A percentile compares a stretch with the other conserved stretches of the same genome.
phyloP scores from a whole-genome alignment of 371 early-diverging fungal genomes.

The Sporodiniella umbellata region DNA sequence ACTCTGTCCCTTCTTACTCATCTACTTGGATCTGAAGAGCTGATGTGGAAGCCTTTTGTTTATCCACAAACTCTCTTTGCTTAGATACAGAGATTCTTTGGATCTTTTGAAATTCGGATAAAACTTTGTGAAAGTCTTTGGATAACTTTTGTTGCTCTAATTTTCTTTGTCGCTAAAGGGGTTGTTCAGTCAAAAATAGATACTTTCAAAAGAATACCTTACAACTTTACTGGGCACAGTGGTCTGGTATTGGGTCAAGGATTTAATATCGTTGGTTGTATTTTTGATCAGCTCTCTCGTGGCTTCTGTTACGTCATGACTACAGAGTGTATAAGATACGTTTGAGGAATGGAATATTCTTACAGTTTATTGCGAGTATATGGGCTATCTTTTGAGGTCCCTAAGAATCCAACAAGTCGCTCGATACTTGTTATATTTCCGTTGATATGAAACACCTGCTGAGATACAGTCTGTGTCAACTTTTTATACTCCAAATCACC shows the following conservation, averaged over 20 bases:
- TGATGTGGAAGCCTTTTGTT: conserved; percentile 51
- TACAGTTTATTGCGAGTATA: conserved; percentile 77
- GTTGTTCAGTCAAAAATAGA: not conserved
- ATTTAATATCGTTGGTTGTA: conserved; percentile 75
- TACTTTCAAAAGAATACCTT: conserved; percentile 3
- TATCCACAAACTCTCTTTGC: conserved; percentile 83
- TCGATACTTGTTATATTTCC: conserved; percentile 82
- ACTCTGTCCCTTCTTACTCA: conserved; percentile 15
- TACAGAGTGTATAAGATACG: conserved; percentile 16
- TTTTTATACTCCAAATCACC: conserved; percentile 54
- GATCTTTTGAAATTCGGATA: conserved; percentile 83
- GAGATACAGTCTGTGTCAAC: conserved; percentile 60
- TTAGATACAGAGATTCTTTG: conserved; percentile 83
- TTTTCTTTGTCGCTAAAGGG: conserved; percentile 64
- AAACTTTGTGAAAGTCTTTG: conserved; percentile 89
- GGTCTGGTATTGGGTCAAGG: conserved; percentile 44
- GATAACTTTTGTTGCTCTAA: conserved; percentile 80
- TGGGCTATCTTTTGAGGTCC: conserved; percentile 74
- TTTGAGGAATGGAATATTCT: not conserved
- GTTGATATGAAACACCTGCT: conserved; percentile 73
- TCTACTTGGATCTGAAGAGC: conserved; percentile 35
- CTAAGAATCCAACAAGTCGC: conserved; percentile 72
- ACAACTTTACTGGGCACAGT: conserved; percentile 28
- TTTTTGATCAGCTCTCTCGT: conserved; percentile 81
- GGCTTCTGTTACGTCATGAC: conserved; percentile 78